Base-by-base conservation (phyloP, 2,329 filamentous ascomycete species). In the Botryosphaeria dothidea region DNA sequence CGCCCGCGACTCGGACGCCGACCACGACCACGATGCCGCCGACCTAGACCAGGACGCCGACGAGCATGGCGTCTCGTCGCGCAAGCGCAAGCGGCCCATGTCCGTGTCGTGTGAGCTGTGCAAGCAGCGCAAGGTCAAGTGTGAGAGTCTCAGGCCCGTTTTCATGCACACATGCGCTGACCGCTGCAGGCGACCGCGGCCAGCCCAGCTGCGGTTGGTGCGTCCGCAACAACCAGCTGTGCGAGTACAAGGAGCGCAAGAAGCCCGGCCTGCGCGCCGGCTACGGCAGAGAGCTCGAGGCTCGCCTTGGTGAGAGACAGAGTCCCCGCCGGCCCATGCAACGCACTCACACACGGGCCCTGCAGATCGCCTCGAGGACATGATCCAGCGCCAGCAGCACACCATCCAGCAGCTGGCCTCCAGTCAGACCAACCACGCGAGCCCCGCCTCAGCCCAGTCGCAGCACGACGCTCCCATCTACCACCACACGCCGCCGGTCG, bases 151-250 rank as follows among this genome's bases (percentile, higher is more conserved):
- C 46, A 9, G 15, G 31, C n/a, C 19, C 25, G 58, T 41, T 25
- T 11, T 36, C 57, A 36, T 36, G 43, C 45, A 31, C 43, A 19
- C 38, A 17, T 8, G n/a, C 27, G 46, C 45, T 45, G 34, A 45
- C 58, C 8, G 41, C 25, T 48, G 41, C 34, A 83, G 91, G 90
- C 77, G 90, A 93, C 77, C 86, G 91, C 38, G 88, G 88, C 4
- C 89, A 92, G 71, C 91, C 91, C 1, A 86, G 87, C n/a, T 91
- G 89, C 76, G 88, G 88, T 23, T 91, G 89, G 89, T 92, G 89
- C 74, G 78, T 86, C 57, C 85, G 88, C 58, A 90, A 91, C 75
- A 84, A 84, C 65, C 86, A 89, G 68, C 70, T 82, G 46, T 91
- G 89, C 73, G 86, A 90, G 73, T 91, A 91, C 73, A 87, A 86